Percentiles rank a stretch among this genome's conserved stretches.
phyloP scores from a whole-genome alignment of 352 stramenopile species.

The Thalassiosira tumida region DNA sequence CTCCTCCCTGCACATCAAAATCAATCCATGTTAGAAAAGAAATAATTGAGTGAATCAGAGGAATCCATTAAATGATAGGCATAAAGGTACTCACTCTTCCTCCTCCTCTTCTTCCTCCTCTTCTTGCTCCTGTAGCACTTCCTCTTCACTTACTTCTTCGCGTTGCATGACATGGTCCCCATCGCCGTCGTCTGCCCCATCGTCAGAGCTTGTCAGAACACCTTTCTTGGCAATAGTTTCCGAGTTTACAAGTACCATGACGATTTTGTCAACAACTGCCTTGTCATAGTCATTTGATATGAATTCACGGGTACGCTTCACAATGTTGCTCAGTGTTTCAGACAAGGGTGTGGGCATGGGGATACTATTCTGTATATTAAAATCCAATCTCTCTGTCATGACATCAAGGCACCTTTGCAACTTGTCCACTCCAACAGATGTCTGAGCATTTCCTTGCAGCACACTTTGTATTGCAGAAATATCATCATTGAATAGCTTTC shows the following conservation, averaged over 20 bases:
- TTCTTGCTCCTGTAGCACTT: conserved; percentile 93
- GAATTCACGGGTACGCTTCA: conserved; percentile 90
- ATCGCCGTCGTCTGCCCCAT: conserved; percentile 91
- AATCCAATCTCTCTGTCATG: conserved; percentile 93
- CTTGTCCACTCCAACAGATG: conserved; percentile 88
- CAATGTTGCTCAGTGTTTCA: conserved; percentile 91
- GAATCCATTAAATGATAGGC: neutral
- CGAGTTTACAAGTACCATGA: conserved; percentile 91
- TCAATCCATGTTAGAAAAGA: conserved; percentile 23
- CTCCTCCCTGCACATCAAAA: conserved; percentile 77
- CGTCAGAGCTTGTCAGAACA: conserved; percentile 82
- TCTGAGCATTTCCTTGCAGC: conserved; percentile 84
- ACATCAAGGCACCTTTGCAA: conserved; percentile 92
- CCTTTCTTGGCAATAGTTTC: conserved; percentile 92
- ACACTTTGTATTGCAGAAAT: conserved; percentile 89
- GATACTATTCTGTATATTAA: conserved; percentile 93
- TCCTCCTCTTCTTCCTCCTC: conserved; percentile 91
- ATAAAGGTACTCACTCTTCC: conserved; percentile 82
- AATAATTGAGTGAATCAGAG: neutral
- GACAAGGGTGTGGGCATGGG: conserved; percentile 90
- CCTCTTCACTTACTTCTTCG: conserved; percentile 93
- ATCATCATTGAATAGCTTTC: conserved; percentile 90
- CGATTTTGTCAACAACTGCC: conserved; percentile 91
- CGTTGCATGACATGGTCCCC: conserved; percentile 92
- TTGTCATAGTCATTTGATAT: conserved; percentile 91